Base-by-base conservation (phyloP, 2,329 filamentous ascomycete species). In the Drechslerella coelobrocha region DNA sequence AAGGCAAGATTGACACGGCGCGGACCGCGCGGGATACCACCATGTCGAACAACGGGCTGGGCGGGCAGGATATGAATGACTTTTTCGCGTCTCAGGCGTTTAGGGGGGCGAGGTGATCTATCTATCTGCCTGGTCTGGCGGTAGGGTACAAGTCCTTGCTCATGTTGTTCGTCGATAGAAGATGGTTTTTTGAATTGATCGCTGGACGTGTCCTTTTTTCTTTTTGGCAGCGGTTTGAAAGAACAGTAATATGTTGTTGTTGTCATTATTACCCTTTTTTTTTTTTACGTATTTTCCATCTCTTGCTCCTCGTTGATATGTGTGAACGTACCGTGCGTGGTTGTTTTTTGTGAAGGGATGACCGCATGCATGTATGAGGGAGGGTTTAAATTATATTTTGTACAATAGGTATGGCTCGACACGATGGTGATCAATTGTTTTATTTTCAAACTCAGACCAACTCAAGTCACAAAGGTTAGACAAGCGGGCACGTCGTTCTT, bases 61-160 rank as follows among this genome's bases (percentile, higher is more conserved):
- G 65, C 17, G 65, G 65, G n/a, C 65, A 69, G 21, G 65, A 69
- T 29, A 69, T 69, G 57, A 69, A 69, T 56, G 65, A 69, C 34
- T 69, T 69, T 51, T 69, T 69, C 37, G 65, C 65, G 2, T 69
- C 65, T 14, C 65, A 69, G 31, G 65, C 65, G 9, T 69, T 69
- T 37, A 61, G 65, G 26, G 65, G 65, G 17, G 51, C 55, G 23
- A 69, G 65, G 19, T 69, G 52, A 41, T 41, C 12, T 31, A 8
- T 29, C 17, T 62, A 31, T 2, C 2, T 39, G 41, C 21, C 14
- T 2, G 2, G 21, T 52, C 3, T 24, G 37, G 2, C 23, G 34
- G 17, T 41, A 14, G 23, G 19, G 37, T n/a, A 41, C 21, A 19
- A 10, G 37, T 57, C 26, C 31, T 47, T 48, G 19, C n/a, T 7